Evolutionary conservation across 306 rosid genomes (phyloP).

Genomic region (Sesbania bispinosa): DNA sequence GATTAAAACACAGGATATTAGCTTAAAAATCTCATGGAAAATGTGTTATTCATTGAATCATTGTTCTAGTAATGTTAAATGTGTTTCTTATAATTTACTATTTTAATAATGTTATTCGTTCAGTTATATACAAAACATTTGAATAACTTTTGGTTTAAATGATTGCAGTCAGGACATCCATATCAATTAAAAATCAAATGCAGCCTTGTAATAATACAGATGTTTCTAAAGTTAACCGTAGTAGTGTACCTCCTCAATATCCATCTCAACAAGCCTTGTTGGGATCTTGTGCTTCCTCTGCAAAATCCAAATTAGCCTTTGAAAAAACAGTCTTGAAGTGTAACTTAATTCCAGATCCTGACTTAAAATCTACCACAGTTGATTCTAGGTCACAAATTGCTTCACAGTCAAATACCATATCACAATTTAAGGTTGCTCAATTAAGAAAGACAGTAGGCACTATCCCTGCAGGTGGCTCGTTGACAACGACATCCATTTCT

Average conservation of each 20-base stretch:
- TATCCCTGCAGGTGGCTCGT: slow-evolving; percentile 39
- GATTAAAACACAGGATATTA: background rate
- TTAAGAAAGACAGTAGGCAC: slow-evolving; percentile 43
- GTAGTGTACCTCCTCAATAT: slow-evolving; percentile 29
- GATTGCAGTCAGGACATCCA: slow-evolving; percentile 39
- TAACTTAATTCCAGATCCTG: slow-evolving; percentile 31
- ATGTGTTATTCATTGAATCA: background rate
- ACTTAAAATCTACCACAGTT: slow-evolving; percentile 52
- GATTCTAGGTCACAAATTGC: slow-evolving; percentile 69
- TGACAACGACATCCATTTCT: slow-evolving; percentile 33
- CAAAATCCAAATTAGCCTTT: slow-evolving; percentile 37
- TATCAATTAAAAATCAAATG: slow-evolving; percentile 31
- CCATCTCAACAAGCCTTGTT: slow-evolving; percentile 42
- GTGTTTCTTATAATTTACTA: background rate
- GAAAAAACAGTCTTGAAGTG: slow-evolving; percentile 46
- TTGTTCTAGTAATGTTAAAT: background rate
- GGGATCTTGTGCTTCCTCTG: slow-evolving; percentile 35
- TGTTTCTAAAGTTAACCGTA: slow-evolving; percentile 20
- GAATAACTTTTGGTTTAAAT: slow-evolving; percentile 8
- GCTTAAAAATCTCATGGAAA: background rate
- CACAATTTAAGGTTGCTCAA: slow-evolving; percentile 53
- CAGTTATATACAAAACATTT: background rate
- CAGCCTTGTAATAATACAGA: slow-evolving; percentile 35
- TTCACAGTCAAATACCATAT: slow-evolving; percentile 51
- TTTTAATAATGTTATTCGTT: background rate